phyloP scores from a whole-genome alignment of 192 early-diverging fungal genomes.

The Coemansia sp. region DNA sequence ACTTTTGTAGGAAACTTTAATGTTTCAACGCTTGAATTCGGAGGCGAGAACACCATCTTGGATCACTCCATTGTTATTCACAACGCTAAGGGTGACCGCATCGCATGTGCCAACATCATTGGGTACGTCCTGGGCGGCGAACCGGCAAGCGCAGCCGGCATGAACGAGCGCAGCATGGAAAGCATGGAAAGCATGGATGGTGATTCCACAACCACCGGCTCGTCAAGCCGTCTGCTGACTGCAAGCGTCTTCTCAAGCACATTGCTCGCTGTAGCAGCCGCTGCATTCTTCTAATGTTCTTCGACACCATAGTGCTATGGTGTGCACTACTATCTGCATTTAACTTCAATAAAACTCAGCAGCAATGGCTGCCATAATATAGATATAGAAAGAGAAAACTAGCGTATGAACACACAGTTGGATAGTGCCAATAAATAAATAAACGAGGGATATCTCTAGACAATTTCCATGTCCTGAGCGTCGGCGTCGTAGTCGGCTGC shows the following conservation, averaged over 20 bases:
- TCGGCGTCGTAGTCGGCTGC: slow-evolving; percentile 31
- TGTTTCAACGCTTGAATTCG: slow-evolving; percentile 48
- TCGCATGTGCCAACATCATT: slow-evolving; percentile 59
- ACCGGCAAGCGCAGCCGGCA: slow-evolving; percentile 1
- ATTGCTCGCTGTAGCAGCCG: not conserved
- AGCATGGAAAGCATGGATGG: not conserved
- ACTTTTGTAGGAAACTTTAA: slow-evolving; percentile 17
- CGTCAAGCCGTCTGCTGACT: not conserved
- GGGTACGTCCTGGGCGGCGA: slow-evolving; percentile 26
- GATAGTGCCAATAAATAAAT: no score
- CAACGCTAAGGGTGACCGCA: slow-evolving; percentile 47
- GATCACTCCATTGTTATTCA: slow-evolving; percentile 62
- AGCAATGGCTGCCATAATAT: no score
- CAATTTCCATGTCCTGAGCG: slow-evolving; percentile 28
- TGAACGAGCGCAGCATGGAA: not conserved
- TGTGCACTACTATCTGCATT: no score
- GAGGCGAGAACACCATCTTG: slow-evolving; percentile 46
- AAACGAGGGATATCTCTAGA: not conserved
- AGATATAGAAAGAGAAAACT: no score
- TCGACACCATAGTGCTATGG: no score
- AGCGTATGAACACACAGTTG: no score
- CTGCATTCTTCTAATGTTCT: slow-evolving; percentile 5
- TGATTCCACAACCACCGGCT: not conserved
- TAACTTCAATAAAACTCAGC: no score
- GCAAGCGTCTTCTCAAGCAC: not conserved